Conservation (phyloP, 2,329 filamentous ascomycete species). For the Phialophora tarda region DNA sequence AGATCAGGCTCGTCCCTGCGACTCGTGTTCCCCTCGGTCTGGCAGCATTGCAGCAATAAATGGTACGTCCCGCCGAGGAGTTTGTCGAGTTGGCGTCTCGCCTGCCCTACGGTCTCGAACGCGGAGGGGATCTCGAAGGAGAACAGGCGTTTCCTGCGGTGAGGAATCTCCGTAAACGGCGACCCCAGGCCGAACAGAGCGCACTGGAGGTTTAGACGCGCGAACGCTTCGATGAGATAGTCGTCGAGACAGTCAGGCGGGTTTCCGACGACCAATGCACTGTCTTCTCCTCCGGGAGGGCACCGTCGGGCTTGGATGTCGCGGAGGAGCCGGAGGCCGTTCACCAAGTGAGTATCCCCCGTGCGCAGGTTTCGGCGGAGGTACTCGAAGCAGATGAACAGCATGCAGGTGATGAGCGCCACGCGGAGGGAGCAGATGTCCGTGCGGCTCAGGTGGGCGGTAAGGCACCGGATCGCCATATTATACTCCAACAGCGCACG, state of each 20-base stretch:
- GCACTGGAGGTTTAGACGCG: conserved; percentile 42
- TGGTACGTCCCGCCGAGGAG: background rate
- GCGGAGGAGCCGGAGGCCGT: conserved; percentile 39
- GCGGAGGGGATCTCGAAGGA: background rate
- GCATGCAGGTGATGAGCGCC: conserved; percentile 51
- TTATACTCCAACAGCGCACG: conserved; percentile 50
- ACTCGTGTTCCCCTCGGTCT: background rate
- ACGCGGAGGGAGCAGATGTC: conserved; percentile 44
- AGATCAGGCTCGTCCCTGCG: background rate
- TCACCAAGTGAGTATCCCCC: conserved; percentile 43
- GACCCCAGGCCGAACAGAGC: conserved; percentile 38
- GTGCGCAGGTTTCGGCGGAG: conserved; percentile 44
- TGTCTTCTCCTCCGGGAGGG: background rate
- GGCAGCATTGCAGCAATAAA: background rate
- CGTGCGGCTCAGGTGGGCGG: conserved; percentile 39
- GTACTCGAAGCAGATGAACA: conserved; percentile 52
- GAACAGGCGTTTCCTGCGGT: background rate
- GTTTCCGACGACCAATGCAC: background rate
- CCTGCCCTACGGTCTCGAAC: background rate
- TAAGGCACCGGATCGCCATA: conserved; percentile 48
- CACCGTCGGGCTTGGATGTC: background rate
- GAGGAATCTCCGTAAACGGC: no score
- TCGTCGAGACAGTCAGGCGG: conserved; percentile 29
- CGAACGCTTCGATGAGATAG: conserved; percentile 41
- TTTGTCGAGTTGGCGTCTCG: background rate